A percentile compares a stretch with the other conserved stretches of the same genome.
phyloP scores from a whole-genome alignment of 2,329 filamentous ascomycete species.

The Diaporthe longicolla region DNA sequence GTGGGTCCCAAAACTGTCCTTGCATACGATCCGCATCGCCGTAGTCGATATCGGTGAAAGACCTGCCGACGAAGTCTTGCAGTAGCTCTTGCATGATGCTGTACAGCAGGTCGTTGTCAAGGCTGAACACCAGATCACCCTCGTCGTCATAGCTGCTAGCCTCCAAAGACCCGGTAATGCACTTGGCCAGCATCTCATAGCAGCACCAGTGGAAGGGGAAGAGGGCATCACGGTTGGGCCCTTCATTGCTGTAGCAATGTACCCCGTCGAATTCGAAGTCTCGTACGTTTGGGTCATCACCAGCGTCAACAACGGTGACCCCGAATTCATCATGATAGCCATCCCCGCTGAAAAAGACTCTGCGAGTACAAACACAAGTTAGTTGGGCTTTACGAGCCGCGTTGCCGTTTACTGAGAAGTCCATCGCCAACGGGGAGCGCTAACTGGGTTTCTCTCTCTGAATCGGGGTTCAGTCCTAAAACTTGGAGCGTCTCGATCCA shows the following conservation, averaged over 20 bases:
- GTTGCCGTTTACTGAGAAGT: not conserved
- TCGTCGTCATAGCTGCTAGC: not conserved
- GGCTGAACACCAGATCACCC: conserved; percentile 9
- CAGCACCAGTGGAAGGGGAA: conserved; percentile 35
- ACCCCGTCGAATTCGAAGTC: not conserved
- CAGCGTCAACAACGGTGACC: not conserved
- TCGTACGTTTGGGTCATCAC: conserved; percentile 9
- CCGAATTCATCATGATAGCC: not conserved
- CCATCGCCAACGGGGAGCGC: not conserved
- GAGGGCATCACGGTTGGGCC: not conserved
- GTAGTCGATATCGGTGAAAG: not conserved
- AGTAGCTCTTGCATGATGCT: conserved; percentile 13
- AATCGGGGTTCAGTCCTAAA: not conserved
- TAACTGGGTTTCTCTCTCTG: not conserved
- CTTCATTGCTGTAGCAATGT: not conserved
- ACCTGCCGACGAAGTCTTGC: rapidly evolving
- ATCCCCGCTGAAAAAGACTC: conserved; percentile 24
- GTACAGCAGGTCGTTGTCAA: conserved; percentile 35
- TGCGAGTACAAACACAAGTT: not conserved
- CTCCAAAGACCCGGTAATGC: not conserved
- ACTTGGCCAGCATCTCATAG: conserved; percentile 24
- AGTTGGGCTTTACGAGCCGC: not conserved
- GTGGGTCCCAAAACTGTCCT: not conserved
- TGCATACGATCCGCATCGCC: not conserved
- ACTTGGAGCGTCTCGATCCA: conserved; percentile 24